phyloP scores from a whole-genome alignment of 2,329 filamentous ascomycete genomes.

The Colletotrichum endophyticum region DNA sequence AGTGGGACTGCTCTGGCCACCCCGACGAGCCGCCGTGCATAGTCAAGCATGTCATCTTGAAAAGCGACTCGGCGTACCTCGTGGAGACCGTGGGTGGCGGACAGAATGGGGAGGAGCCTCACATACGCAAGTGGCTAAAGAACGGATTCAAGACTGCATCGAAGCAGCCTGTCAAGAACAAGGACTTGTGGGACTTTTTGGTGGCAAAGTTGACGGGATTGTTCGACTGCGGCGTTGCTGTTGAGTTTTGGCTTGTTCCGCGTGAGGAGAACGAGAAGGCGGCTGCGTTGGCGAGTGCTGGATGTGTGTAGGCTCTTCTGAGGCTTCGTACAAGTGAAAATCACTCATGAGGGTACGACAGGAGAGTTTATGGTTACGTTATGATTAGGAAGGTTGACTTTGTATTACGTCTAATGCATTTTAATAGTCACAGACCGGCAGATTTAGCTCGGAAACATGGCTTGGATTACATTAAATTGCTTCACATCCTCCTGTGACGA shows the following conservation, averaged over 20 bases:
- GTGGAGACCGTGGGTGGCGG: neutral
- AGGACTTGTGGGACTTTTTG: neutral
- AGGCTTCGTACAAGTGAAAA: neutral
- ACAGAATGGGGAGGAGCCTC: neutral
- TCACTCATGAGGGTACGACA: neutral
- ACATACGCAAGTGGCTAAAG: neutral
- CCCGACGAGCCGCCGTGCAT: neutral
- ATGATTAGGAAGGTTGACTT: rapidly evolving
- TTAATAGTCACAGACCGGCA: rapidly evolving
- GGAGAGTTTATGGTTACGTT: neutral
- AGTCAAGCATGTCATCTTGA: neutral
- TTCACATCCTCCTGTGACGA: neutral
- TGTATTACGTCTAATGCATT: neutral
- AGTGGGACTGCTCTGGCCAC: neutral
- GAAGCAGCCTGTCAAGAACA: neutral
- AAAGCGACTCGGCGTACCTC: neutral
- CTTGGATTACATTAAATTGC: rapidly evolving
- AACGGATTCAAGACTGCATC: neutral
- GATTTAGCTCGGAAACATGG: neutral
- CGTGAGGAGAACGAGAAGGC: neutral
- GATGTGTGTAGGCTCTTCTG: rapidly evolving
- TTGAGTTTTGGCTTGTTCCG: neutral
- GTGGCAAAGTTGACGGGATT: neutral
- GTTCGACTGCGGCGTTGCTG: neutral
- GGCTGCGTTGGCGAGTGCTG: neutral